phyloP scores from a whole-genome alignment of 2,329 filamentous ascomycete genomes.

The Arthrinium phaeospermum region DNA sequence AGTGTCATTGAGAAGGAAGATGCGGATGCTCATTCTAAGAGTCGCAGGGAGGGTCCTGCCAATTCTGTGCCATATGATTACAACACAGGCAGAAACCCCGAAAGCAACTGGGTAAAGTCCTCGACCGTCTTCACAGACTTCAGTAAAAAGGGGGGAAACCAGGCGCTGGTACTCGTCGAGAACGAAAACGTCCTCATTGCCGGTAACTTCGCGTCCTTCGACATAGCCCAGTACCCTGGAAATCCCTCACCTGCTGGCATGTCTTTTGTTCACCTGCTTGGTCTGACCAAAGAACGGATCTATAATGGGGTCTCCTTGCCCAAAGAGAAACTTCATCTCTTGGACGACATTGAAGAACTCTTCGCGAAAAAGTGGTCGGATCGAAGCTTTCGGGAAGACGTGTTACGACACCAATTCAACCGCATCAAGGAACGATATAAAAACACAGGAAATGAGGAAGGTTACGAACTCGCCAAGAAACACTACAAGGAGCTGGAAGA shows the following conservation, averaged over 20 bases:
- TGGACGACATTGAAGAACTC: conserved; percentile 29
- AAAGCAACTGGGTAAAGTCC: conserved; percentile 25
- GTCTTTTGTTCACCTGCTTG: conserved; percentile 33
- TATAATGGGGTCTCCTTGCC: conserved; percentile 33
- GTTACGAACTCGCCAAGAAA: not conserved
- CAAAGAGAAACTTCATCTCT: not conserved
- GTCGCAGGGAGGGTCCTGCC: too few relatives aligned
- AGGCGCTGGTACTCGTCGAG: conserved; percentile 12
- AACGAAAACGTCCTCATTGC: conserved; percentile 24
- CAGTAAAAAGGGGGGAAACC: not conserved
- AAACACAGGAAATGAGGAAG: not conserved
- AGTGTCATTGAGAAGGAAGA: not conserved
- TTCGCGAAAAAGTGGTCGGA: conserved; percentile 24
- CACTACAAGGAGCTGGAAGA: conserved; percentile 24
- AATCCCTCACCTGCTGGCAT: conserved; percentile 26
- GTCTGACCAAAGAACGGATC: conserved; percentile 27
- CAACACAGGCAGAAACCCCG: too few relatives aligned
- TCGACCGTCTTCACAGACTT: conserved; percentile 26
- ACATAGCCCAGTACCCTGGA: conserved; percentile 26
- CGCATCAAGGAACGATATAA: conserved; percentile 17
- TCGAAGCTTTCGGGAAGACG: not conserved
- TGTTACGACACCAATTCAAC: conserved; percentile 25
- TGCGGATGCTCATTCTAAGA: conserved; percentile 16
- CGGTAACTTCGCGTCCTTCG: conserved; percentile 31
- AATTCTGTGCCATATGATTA: too few relatives aligned